Evolutionary conservation across 805 yeast genomes (phyloP).

Genomic region (Candida rishiriensis): DNA sequence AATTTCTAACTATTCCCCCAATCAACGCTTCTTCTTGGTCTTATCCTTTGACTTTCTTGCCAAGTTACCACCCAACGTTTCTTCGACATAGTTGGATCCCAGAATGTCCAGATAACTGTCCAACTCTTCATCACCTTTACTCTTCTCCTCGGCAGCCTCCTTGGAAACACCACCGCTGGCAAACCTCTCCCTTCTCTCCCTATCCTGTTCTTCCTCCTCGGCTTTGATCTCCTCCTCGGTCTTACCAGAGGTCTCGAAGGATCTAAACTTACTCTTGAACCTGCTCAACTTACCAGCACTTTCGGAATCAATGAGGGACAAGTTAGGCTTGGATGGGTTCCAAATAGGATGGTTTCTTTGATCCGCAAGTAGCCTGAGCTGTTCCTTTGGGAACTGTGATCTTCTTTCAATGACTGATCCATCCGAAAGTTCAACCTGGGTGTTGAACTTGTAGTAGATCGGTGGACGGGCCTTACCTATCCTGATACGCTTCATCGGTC

Average conservation of each 20-base stretch:
- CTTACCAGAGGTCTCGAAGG: constrained; percentile 37
- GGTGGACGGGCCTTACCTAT: constrained; percentile 92
- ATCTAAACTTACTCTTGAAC: constrained; percentile 64
- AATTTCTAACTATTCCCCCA: constrained; percentile 3
- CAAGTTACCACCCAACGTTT: constrained; percentile 33
- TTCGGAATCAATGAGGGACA: constrained; percentile 70
- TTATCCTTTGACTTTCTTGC: constrained; percentile 28
- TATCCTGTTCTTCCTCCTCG: constrained; percentile 22
- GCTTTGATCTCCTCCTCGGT: constrained; percentile 25
- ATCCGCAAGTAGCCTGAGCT: constrained; percentile 79
- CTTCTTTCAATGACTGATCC: constrained; percentile 85
- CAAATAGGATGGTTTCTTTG: constrained; percentile 83
- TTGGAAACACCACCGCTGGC: constrained; percentile 20
- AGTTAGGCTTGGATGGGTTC: constrained; percentile 83
- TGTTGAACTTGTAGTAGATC: constrained; percentile 84
- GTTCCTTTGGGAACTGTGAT: constrained; percentile 84
- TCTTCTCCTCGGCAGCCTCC: constrained; percentile 13
- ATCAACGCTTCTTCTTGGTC: constrained; percentile 16
- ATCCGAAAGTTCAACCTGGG: constrained; percentile 85
- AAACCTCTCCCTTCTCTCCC: constrained; percentile 26
- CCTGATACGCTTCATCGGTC: constrained; percentile 65
- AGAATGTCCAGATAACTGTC: constrained; percentile 56
- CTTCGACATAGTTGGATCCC: constrained; percentile 39
- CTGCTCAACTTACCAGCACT: constrained; percentile 77
- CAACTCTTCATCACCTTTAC: constrained; percentile 17